Base-by-base conservation (phyloP, 805 yeast species). In the Nakazawaea populi region DNA sequence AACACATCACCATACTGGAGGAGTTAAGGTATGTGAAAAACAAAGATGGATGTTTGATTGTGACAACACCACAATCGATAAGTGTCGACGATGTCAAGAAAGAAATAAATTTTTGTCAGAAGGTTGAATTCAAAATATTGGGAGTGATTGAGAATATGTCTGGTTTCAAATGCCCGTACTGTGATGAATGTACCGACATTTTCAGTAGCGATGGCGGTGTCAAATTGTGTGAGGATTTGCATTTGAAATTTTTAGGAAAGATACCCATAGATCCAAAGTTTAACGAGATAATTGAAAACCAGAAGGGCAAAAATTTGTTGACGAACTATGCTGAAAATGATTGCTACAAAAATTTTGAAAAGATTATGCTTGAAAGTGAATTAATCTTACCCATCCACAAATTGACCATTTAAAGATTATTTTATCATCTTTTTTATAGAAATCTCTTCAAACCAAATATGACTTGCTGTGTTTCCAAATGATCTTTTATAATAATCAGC, bases 61-160 rank as follows among this genome's bases (percentile, higher is more conserved):
- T 94, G 6, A 94, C 99, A 0, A 94, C 99, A 0, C 99, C 99
- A 1, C 99, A 94, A 62, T 79, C 81, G 55, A 92, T 94, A 5
- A 90, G 97, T 4, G 82, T 94, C 4, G 91, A 94, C 9, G 99
- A 94, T 68, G 99, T 94, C 6, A 80, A 86, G 49, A 94, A 94
- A 63, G 99, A 94, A 71, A 83, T 94, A 48, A 89, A 88, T 61
- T 94, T 92, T 62, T 94, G 99, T 67, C 74, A 73, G 41, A 92
- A 92, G 64, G 97, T 92, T 36, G 82, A 82, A 50, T 82, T 94
- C 58, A 73, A 76, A 29, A 78, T 92, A 1, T 64, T 94, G 50
- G 99, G 99, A 0, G 79, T 94, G 4, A 80, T 94, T 8, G 99
- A 94, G 64, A 94, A 94, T 61, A 92, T 94, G 99, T 83, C 95